Base-by-base conservation (phyloP, 2,329 filamentous ascomycete species). In the Elsinoe australis region DNA sequence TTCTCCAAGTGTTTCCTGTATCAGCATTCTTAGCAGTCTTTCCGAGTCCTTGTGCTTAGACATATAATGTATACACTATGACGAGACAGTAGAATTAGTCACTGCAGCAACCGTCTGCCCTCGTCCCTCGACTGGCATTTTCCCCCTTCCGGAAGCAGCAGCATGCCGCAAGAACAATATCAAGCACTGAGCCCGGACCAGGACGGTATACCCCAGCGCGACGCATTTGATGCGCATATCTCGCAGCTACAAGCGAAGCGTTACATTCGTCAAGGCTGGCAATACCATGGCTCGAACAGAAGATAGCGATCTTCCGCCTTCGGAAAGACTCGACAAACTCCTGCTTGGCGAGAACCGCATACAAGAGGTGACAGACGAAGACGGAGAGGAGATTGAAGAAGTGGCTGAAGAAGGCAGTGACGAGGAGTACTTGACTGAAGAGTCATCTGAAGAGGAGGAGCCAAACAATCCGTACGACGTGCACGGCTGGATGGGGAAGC, bases 291-390 rank as follows among this genome's bases (percentile, higher is more conserved):
- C 45, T 19, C 5, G n/a, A 29, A 4, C 24, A n/a, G 17, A 48
- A 17, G 34, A 38, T 17, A 21, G 15, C 9, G 31, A 34, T n/a
- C 21, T 39, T 7, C 31, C 47, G 24, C 53, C 55, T 14, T 52
- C 58, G 31, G 55, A 60, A 22, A 58, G 54, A 2, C 53, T 64
- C 22, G 58, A 61, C 41, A 59, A 61, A 14, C 54, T 59, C 18
- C 51, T 59, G 3, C 45, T 53, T 24, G 49, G 53, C 18, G 49
- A 55, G 14, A 50, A 53, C 10, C 58, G 60, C n/a, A 59, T 64
- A 32, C 57, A 62, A 51, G 62, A 65, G 51, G 52, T 64, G 8
- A 49, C 58, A 1, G 56, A 57, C 10, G 55, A 58, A 15, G 55
- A 58, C 34, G 57, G 59, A 29, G 56, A 57, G 17, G 47, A 53